Evolutionary conservation across 2,329 filamentous ascomycete species (phyloP).

Genomic region (Cordyceps fumosorosea): DNA sequence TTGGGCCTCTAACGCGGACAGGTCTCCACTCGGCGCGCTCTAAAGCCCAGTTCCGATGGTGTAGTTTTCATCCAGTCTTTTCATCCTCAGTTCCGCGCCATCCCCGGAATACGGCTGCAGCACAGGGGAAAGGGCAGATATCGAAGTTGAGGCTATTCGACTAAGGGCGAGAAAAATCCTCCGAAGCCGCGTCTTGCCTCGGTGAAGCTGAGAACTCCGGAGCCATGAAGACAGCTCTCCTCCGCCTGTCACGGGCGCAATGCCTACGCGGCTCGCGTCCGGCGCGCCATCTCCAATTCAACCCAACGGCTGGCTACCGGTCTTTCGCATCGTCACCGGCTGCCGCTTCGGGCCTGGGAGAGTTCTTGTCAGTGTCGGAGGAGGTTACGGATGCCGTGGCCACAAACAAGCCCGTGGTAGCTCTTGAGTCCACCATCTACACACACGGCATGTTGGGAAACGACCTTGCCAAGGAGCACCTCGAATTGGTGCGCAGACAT

Average conservation of each 20-base stretch:
- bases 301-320: neutral
- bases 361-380: conserved; percentile 65
- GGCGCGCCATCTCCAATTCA: neutral
- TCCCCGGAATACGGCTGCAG: neutral
- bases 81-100: neutral
- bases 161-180: neutral
- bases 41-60: neutral
- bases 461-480: conserved; percentile 67
- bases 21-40: conserved; percentile 2
- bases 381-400: conserved; percentile 75
- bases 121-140: neutral
- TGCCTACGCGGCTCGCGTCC: neutral
- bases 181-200: neutral
- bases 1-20: neutral
- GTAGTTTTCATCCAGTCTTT: neutral
- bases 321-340: conserved; percentile 7
- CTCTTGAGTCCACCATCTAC: conserved; percentile 93
- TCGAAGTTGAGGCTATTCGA: neutral
- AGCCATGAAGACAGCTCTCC: conserved; percentile 1
- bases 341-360: conserved; percentile 23
- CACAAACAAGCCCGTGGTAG: conserved; percentile 75
- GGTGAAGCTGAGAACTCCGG: neutral
- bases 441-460: conserved; percentile 86
- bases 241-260: neutral
- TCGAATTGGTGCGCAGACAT: conserved; percentile 71